Evolutionary conservation across 1,139 yeast species (phyloP).

Genomic region (Suhomyces choctaworum): DNA sequence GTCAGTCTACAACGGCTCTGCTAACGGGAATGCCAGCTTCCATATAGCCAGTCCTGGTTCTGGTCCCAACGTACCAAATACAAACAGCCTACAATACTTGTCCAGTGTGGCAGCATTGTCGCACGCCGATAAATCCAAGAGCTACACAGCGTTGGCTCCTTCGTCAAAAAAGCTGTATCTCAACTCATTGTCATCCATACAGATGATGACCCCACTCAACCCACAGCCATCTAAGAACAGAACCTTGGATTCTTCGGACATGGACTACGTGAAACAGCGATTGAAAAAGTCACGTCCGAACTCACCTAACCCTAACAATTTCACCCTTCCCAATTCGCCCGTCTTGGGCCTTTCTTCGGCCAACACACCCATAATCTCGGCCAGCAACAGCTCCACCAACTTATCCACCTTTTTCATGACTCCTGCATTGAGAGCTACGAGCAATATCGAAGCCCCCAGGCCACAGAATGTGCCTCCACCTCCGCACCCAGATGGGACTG

Average conservation of each 20-base stretch:
- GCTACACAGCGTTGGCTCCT: constrained; percentile 18
- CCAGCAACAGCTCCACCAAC: constrained; percentile 48
- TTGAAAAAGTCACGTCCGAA: constrained; percentile 74
- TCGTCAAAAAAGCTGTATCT: constrained; percentile 20
- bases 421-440: constrained; percentile 17
- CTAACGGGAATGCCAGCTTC: constrained; percentile 10
- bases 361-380: constrained; percentile 47
- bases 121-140: constrained; percentile 15
- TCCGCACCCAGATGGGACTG: constrained; percentile 6
- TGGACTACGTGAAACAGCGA: constrained; percentile 50
- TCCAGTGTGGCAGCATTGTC: constrained; percentile 20
- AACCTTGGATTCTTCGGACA: constrained; percentile 44
- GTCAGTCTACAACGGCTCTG: neutral
- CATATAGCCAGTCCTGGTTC: constrained; percentile 4
- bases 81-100: constrained; percentile 27
- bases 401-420: constrained; percentile 38
- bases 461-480: neutral
- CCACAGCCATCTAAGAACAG: constrained; percentile 11
- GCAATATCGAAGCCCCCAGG: constrained; percentile 6
- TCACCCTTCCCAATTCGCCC: constrained; percentile 65
- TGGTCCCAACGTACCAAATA: constrained; percentile 12
- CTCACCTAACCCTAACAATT: constrained; percentile 44
- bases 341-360: constrained; percentile 44
- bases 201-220: constrained; percentile 51
- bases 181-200: constrained; percentile 48